These are phyloP conservation scores for Cordyceps fumosorosea DNA, from an alignment of 2,329 filamentous ascomycete species.

Conservation along the genomic window DNA sequence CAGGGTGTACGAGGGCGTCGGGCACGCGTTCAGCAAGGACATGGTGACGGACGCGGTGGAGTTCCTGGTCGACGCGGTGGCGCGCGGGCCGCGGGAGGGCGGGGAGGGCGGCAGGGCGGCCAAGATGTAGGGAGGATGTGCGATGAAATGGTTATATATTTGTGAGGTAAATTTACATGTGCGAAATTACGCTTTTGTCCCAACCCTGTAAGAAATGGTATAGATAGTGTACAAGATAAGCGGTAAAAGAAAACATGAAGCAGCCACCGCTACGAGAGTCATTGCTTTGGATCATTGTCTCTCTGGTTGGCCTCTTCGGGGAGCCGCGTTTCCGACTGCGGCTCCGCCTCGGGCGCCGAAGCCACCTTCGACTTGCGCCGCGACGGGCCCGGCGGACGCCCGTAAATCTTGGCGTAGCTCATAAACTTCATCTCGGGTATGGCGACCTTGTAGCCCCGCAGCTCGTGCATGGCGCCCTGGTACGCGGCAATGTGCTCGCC, in stretches of 20 bases:
- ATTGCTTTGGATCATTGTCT: not conserved
- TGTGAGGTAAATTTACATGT: not conserved
- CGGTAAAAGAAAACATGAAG: not conserved
- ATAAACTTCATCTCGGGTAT: slow-evolving; percentile 24
- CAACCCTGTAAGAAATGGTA: not conserved
- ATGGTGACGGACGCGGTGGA: slow-evolving; percentile 62
- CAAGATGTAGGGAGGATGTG: slow-evolving; percentile 17
- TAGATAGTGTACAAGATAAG: slow-evolving; percentile 4
- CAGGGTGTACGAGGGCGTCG: slow-evolving; percentile 59
- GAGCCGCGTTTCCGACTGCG: not conserved
- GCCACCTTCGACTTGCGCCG: slow-evolving; percentile 9
- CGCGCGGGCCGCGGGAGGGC: slow-evolving; percentile 21
- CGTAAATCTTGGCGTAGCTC: slow-evolving; percentile 24
- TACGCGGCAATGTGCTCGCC: slow-evolving; percentile 22
- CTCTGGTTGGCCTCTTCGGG: too few species aligned
- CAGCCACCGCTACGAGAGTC: not conserved
- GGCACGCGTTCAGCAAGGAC: slow-evolving; percentile 59
- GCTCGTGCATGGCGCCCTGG: slow-evolving; percentile 21
- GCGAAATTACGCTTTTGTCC: not conserved
- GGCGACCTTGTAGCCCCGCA: slow-evolving; percentile 21
- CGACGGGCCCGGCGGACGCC: slow-evolving; percentile 11
- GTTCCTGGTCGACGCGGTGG: slow-evolving; percentile 51
- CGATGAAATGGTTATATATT: not conserved
- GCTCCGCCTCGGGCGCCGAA: not conserved
- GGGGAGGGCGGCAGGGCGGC: slow-evolving; percentile 16